Conservation (phyloP, 495 filamentous ascomycete genomes). For the Elasticomyces elasticus region DNA sequence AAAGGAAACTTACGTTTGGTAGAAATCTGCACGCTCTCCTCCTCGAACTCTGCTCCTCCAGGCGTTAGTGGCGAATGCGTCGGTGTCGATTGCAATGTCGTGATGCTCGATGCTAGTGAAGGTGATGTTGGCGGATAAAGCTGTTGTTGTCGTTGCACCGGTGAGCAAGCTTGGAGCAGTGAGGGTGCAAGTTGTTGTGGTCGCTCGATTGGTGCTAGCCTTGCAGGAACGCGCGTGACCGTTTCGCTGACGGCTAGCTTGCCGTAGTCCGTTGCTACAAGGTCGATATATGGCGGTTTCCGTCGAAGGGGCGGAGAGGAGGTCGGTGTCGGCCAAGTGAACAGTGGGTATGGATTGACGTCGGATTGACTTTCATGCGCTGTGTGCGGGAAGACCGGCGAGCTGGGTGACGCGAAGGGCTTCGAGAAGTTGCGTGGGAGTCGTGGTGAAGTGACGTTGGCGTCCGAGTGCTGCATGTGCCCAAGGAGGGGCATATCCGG, state of each 20-base stretch:
- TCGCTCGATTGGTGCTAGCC: background rate
- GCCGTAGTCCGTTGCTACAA: background rate
- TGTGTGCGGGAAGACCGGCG: background rate
- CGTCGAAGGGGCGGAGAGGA: constrained; percentile 2
- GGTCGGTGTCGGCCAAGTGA: background rate
- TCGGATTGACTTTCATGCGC: background rate
- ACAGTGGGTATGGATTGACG: background rate
- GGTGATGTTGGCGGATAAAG: constrained; percentile 6
- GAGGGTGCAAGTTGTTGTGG: background rate
- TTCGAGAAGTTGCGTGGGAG: constrained; percentile 12
- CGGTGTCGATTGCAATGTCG: constrained; percentile 14
- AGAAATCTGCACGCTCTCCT: background rate
- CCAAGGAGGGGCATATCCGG: background rate
- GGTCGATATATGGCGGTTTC: constrained; percentile 1
- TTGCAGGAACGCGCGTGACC: background rate
- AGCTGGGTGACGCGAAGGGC: background rate
- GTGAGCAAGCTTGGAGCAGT: constrained; percentile 7
- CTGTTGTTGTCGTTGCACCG: background rate
- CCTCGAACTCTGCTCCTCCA: background rate
- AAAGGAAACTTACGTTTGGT: constrained; percentile 22
- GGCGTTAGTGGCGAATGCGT: background rate
- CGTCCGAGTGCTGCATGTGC: background rate
- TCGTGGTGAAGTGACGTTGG: constrained; percentile 9
- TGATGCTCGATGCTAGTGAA: constrained; percentile 17
- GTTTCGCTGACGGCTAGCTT: background rate